Evolutionary conservation across 2,329 filamentous ascomycete species (phyloP), one percentile per base, ranked within the genome.

Genomic region (Leptographium wingfieldii): DNA sequence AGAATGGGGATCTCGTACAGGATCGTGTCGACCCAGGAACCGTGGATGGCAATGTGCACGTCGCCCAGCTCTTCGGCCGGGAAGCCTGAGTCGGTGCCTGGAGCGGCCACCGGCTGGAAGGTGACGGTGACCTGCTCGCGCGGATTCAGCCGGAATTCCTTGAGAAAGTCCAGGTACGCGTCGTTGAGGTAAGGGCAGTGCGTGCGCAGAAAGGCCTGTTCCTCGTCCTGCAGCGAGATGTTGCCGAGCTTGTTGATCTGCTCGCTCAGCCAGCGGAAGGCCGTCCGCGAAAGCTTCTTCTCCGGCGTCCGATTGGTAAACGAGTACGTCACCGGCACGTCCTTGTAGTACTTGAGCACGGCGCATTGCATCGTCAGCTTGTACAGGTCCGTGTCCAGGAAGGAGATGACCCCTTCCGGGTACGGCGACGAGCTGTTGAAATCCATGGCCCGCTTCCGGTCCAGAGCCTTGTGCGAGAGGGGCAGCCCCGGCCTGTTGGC

Each of bases 301-400:
- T 96, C 85, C 9, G 90, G 90, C 1, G 94, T 99, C 57, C 94
- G 87, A 71, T 99, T 99, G 57, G 91, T 97, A 75, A 95, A 96
- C 62, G 88, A 84, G 70, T 97, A 99, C 3, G 89, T 91, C 61
- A 97, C 94, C 53, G 86, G 82, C 67, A 84, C 76, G 61, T 92
- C 80, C 40, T 87, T 87, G 73, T 95, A 97, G 76, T 92, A 95
- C 73, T 95, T 95, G 66, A 95, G 81, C 65, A 97, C 87, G 63
- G 91, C 91, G 70, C 89, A 96, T 86, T 99, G 94, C 94, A 99
- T 99, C 25, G 94, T 99, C 73, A 99, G 75, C 74, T 99, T 99
- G 82, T 96, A 99, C 63, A 99, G 70, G 66, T 86, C 83, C 19
- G 88, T 92, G 69, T 94, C 89, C 59, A 94, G 78, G 69, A 94